Base-by-base conservation (phyloP, 2,329 filamentous ascomycete genomes). In the Setomelanomma holmii region DNA sequence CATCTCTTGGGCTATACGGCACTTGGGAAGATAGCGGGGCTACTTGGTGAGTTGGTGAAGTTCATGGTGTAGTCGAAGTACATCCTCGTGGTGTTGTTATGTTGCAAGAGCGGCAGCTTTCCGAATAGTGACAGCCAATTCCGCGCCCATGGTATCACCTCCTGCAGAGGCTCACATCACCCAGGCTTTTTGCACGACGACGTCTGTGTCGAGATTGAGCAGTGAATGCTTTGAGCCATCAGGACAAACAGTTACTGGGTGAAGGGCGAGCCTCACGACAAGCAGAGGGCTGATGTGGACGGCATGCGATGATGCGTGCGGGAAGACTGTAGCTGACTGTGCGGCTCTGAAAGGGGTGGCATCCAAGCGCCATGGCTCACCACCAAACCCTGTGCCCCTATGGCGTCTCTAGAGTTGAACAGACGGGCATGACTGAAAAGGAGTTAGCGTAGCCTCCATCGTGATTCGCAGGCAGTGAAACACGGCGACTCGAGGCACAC, bases 321-420 rank as follows among this genome's bases (percentile, higher is more conserved):
- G 12, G 24, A 16, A 21, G 27, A 42, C 33, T 47, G 42, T 60
- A 58, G 62, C 56, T 63, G 61, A 59, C 58, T 45, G 35, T 52
- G 47, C 45, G 49, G 53, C 49, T 46, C 52, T 56, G 48, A 50
- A 63, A 55, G 56, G 60, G 54, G 54, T 47, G 47, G 36, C 46
- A 52, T 47, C 45, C 44, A 45, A 19, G 24, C 39, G 45, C 23
- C 38, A 23, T 49, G 55, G 49, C 27, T 45, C 39, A 33, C 43
- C 47, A 38, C 21, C 33, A 23, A 38, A 27, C 47, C 51, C 41
- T 53, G 54, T 56, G 54, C 49, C 41, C 49, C 40, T 48, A 47
- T 54, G 49, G 51, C 51, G 41, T 49, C 51, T 33, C 53, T 30
- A 14, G 10, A 30, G 10, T 14, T 30, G 27, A 30, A 30, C 27